Conservation (phyloP, 176 grass and related monocot genomes). For the Calamus simplicifolius region DNA sequence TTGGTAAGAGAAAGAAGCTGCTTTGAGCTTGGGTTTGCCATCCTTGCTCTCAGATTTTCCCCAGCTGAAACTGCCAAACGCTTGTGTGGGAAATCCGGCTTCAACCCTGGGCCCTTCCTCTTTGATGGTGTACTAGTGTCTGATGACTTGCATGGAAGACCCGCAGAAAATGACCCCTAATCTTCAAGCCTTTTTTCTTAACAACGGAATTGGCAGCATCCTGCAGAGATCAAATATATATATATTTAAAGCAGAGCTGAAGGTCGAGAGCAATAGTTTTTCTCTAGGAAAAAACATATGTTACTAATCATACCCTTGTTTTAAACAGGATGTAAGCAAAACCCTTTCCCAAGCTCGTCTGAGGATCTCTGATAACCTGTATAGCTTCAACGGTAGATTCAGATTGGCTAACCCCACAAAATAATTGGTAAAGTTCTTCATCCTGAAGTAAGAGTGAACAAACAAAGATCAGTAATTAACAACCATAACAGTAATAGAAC, state of each 20-base stretch:
- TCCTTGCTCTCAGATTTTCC: conserved; percentile 20
- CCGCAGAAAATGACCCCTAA: conserved; percentile 61
- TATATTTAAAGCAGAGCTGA: too few relatives aligned
- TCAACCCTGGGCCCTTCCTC: background rate
- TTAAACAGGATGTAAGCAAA: conserved; percentile 94
- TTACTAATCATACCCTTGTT: conserved; percentile 63
- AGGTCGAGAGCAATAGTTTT: too few relatives aligned
- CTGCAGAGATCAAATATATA: conserved; percentile 11
- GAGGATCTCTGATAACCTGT: conserved; percentile 77
- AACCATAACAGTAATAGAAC: too few relatives aligned
- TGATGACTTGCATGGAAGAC: conserved; percentile 47
- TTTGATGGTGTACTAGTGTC: conserved; percentile 21
- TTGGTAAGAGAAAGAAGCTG: conserved; percentile 56
- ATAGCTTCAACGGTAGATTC: conserved; percentile 69
- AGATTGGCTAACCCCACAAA: conserved; percentile 51
- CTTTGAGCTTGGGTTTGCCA: conserved; percentile 31
- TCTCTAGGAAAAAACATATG: background rate
- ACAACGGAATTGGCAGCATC: conserved; percentile 55
- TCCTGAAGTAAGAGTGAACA: conserved; percentile 46
- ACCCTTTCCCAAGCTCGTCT: conserved; percentile 76
- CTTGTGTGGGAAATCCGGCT: conserved; percentile 19
- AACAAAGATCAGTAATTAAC: conserved; percentile 12
- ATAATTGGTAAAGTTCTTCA: conserved; percentile 86
- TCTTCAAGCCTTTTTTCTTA: conserved; percentile 39
- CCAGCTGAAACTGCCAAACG: conserved; percentile 19